Percentiles rank a stretch among this genome's conserved stretches.
These are phyloP conservation scores for Proliferodiscus dingleyae DNA, from an alignment of 2,329 filamentous ascomycete species.

Conservation along the genomic window DNA sequence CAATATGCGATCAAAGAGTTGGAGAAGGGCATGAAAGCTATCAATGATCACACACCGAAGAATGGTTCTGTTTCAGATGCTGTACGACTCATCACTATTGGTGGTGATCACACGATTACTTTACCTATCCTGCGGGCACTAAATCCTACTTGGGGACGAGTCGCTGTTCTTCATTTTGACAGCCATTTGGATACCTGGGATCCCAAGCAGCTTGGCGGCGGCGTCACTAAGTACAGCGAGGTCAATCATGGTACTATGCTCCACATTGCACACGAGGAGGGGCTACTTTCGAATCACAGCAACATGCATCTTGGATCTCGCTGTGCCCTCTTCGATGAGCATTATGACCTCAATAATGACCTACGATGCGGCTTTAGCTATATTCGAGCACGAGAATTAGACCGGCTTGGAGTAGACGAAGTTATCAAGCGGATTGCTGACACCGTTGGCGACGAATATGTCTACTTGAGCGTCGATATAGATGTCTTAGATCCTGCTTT, in stretches of 20 bases:
- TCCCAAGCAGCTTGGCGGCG: slow-evolving; percentile 27
- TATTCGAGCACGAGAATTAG: slow-evolving; percentile 26
- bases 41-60: slow-evolving; percentile 21
- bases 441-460: slow-evolving; percentile 25
- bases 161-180: slow-evolving; percentile 30
- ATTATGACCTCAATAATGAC: slow-evolving; percentile 30
- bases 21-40: slow-evolving; percentile 25
- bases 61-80: slow-evolving; percentile 24
- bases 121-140: slow-evolving; percentile 28
- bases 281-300: slow-evolving; percentile 26
- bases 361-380: slow-evolving; percentile 27
- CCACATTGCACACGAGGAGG: slow-evolving; percentile 32
- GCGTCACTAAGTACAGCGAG: slow-evolving; percentile 26
- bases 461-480: slow-evolving; percentile 31
- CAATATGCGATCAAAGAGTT: slow-evolving; percentile 26
- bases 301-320: slow-evolving; percentile 31
- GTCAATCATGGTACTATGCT: slow-evolving; percentile 32
- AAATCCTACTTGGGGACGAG: slow-evolving; percentile 27
- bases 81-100: slow-evolving; percentile 26
- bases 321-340: slow-evolving; percentile 22
- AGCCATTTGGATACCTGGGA: slow-evolving; percentile 31
- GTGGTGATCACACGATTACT: slow-evolving; percentile 31
- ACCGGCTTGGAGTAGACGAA: slow-evolving; percentile 24
- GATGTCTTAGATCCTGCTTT: slow-evolving; percentile 31
- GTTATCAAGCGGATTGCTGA: slow-evolving; percentile 26